Conservation (phyloP, 345 rosid species). For the Trapa incisa region DNA sequence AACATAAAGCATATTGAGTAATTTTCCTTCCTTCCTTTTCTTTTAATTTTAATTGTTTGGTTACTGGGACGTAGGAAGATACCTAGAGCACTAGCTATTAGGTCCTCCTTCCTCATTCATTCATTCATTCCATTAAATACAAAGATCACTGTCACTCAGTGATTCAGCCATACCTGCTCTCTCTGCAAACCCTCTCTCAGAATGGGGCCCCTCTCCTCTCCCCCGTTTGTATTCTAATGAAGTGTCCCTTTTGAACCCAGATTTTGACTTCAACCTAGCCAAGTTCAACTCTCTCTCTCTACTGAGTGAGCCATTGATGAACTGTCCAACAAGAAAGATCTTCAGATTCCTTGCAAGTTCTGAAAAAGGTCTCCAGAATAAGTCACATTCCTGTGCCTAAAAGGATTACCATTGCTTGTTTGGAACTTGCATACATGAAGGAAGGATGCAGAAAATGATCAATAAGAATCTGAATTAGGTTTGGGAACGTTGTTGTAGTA, state of each 20-base stretch:
- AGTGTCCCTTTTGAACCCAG: constrained; percentile 25
- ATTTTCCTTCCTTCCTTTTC: no score
- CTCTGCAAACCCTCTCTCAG: neutral
- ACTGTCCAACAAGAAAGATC: constrained; percentile 17
- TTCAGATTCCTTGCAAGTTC: neutral
- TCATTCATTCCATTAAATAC: neutral
- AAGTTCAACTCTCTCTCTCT: neutral
- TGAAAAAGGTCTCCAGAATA: neutral
- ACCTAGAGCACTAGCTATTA: no score
- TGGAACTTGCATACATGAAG: neutral
- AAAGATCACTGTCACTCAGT: constrained; percentile 1
- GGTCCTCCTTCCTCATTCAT: neutral
- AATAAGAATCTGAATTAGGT: neutral
- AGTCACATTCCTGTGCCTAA: neutral
- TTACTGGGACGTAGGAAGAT: no score
- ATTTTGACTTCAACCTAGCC: constrained; percentile 9
- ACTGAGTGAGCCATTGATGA: constrained; percentile 19
- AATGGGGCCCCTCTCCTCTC: constrained; percentile 2
- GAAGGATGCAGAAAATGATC: constrained; percentile 14
- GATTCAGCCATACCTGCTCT: neutral
- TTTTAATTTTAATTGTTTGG: no score
- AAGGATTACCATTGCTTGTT: neutral
- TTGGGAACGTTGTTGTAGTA: neutral
- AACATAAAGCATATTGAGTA: no score
- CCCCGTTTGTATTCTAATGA: constrained; percentile 22